A percentile compares a stretch with the other conserved stretches of the same genome.
Conservation (phyloP, 2,329 filamentous ascomycete genomes). For the Cercospora citrullina region DNA sequence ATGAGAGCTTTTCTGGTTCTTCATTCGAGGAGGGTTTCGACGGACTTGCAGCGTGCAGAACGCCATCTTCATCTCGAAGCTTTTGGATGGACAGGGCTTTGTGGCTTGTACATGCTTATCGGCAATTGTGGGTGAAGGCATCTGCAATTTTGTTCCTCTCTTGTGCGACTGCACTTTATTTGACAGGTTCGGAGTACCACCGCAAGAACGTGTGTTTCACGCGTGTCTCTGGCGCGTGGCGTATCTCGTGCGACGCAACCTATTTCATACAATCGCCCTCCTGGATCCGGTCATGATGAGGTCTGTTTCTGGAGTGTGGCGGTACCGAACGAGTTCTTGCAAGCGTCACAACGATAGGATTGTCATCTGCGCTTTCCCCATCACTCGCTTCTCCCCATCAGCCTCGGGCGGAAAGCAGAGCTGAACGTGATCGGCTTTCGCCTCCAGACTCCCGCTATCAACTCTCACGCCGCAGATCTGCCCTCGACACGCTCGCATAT, state of each 20-base stretch:
- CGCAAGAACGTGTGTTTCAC: conserved; percentile 5
- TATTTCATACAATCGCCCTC: neutral
- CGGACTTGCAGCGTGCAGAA: neutral
- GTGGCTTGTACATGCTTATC: neutral
- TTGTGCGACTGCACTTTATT: conserved; percentile 8
- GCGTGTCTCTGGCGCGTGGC: conserved; percentile 8
- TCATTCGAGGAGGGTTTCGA: conserved; percentile 6
- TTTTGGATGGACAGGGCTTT: neutral
- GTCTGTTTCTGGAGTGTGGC: neutral
- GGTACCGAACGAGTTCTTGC: neutral
- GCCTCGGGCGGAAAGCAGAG: neutral
- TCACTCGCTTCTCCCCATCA: neutral
- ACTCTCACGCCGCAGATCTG: conserved; percentile 1
- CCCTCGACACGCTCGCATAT: conserved; percentile 3
- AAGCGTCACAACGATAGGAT: neutral
- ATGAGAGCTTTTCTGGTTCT: neutral
- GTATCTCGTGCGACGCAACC: conserved; percentile 12
- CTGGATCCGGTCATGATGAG: neutral
- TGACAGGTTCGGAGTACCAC: conserved; percentile 16
- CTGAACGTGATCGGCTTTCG: neutral
- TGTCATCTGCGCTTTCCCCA: neutral
- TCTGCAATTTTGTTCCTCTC: neutral
- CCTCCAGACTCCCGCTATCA: conserved; percentile 4
- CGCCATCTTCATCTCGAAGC: conserved; percentile 1
- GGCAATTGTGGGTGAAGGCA: neutral